A percentile compares a stretch with the other conserved stretches of the same genome.
These are phyloP conservation scores for Solanum habrochaites DNA, from an alignment of 257 asterid species.

Conservation along the genomic window DNA sequence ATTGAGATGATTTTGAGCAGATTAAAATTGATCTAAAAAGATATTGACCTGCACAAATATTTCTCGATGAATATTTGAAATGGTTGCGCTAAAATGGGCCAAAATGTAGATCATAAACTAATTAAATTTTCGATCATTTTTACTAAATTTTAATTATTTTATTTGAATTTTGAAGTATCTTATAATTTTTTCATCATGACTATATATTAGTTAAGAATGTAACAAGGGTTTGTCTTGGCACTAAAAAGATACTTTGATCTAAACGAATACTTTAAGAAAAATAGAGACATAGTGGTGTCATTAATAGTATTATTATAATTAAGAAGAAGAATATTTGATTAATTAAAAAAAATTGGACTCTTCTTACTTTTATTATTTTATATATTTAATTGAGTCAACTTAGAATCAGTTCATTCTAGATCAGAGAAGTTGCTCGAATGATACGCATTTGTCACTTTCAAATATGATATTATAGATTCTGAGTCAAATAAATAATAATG, in stretches of 20 bases:
- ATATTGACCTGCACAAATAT: not conserved
- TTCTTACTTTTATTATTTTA: not conserved
- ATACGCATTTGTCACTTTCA: not conserved
- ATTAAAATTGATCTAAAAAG: not conserved
- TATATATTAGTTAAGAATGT: not conserved
- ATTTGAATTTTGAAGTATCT: not conserved
- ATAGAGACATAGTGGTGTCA: not conserved
- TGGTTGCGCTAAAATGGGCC: not conserved
- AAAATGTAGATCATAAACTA: not conserved
- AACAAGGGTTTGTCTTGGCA: not conserved
- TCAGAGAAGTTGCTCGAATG: not conserved
- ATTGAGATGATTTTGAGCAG: not conserved
- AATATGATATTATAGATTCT: not conserved
- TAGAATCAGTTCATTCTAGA: slow-evolving; percentile 22
- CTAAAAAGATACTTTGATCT: not conserved
- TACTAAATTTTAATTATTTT: not conserved
- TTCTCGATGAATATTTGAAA: not conserved
- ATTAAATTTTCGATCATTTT: not conserved
- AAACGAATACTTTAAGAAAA: not conserved
- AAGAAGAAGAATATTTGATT: not conserved
- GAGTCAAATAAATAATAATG: not conserved
- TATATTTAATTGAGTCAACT: slow-evolving; percentile 25
- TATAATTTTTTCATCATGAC: not conserved
- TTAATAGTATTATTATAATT: not conserved
- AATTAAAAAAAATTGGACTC: not conserved